Conservation (phyloP, 768 basidiomycete species). For the Termitomyces sp. region DNA sequence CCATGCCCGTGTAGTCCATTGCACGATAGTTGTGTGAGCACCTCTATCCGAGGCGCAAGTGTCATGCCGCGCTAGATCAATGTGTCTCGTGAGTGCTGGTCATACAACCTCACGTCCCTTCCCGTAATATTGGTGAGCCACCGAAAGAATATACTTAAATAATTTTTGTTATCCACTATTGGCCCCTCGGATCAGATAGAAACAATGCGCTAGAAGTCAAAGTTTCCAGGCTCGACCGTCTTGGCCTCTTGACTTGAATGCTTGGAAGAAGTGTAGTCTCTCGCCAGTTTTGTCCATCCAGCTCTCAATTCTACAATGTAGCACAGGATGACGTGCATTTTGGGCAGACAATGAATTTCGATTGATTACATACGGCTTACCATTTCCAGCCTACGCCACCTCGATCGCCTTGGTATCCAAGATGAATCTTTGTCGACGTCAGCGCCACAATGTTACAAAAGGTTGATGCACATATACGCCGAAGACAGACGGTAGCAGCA, state of each 20-base stretch:
- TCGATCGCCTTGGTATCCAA: background rate
- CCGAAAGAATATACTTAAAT: background rate
- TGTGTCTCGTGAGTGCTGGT: too few relatives aligned
- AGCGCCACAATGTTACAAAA: background rate
- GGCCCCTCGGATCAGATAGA: too few relatives aligned
- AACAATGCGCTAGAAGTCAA: too few relatives aligned
- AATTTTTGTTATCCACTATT: too few relatives aligned
- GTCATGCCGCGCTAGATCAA: conserved; percentile 92
- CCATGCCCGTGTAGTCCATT: conserved; percentile 41
- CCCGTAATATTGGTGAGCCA: background rate
- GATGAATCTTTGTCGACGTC: background rate
- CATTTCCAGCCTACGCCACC: background rate
- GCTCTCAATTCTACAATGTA: background rate
- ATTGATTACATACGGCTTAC: too few relatives aligned
- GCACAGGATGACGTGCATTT: background rate
- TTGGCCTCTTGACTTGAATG: too few relatives aligned
- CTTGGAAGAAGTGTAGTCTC: background rate
- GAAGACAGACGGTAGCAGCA: background rate
- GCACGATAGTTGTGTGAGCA: conserved; percentile 78
- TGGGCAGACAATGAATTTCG: background rate
- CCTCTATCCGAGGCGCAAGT: conserved; percentile 72
- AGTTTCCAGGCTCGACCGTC: too few relatives aligned
- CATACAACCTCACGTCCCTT: background rate
- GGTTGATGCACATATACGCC: background rate
- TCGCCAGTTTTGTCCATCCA: background rate